Evolutionary conservation across 2,329 filamentous ascomycete genomes (phyloP), one percentile per base, ranked within the genome.

Genomic region (Aureobasidium vineae): DNA sequence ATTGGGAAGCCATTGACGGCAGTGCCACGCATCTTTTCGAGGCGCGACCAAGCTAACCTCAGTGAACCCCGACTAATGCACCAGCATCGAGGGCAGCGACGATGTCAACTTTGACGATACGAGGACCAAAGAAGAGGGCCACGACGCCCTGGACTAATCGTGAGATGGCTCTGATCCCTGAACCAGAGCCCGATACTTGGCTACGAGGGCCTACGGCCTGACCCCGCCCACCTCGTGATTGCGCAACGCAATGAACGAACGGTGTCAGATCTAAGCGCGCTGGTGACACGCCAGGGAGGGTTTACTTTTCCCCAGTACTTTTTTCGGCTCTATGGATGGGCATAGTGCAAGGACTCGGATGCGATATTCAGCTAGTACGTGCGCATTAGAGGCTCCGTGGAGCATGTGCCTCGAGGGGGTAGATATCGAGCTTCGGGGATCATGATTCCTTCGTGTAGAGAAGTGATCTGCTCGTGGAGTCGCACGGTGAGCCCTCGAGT

Each of bases 381-480:
- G 43, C 43, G 57, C 38, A 38, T 47, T n/a, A 33, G 8, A 36
- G 26, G 19, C 10, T 45, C 10, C 16, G 23, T 23, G 56, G 28
- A 47, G 31, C 40, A 60, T 28, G 28, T 47, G 28, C 28, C 56
- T 36, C 16, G 50, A 23, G 26, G 16, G 16, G 15, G 26, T 8
- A 49, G 41, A 49, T 15, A 16, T 49, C 28, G 33, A 45, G 23
- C 54, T 31, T 31, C 57, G 15, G 4, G 13, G 41, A 61, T 59
- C 56, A 59, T 59, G 54, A 61, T 47, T 11, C 41, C 28, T 49
- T 36, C 41, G 21, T 23, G 43, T 49, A 61, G 57, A 59, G 56
- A 23, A 61, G 41, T 47, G 57, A 61, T 61, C 57, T 61, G 57
- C 57, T 49, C n/a, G 23, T 31, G 13, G 28, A 47, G 28, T 61